phyloP scores from a whole-genome alignment of 2,329 filamentous ascomycete genomes.

The Epichloe baconii region DNA sequence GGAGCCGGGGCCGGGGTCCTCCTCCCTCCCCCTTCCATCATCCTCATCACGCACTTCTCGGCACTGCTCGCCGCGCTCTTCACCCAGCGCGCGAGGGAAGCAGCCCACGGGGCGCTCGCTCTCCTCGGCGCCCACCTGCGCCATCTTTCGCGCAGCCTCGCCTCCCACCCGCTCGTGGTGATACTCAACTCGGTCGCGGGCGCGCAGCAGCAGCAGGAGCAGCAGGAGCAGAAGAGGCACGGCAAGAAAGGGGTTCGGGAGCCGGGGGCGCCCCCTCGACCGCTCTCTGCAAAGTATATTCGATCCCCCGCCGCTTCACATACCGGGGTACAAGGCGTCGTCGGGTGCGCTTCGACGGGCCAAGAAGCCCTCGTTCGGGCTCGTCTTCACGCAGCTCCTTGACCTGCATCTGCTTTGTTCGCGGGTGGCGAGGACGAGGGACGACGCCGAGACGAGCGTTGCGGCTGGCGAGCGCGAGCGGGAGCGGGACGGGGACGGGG shows the following conservation, averaged over 20 bases:
- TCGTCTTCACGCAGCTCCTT: slow-evolving; percentile 40
- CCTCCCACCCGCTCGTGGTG: slow-evolving; percentile 34
- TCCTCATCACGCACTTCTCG: slow-evolving; percentile 43
- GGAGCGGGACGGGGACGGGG: too few species aligned
- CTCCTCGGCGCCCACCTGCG: slow-evolving; percentile 34
- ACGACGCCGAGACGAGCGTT: background rate
- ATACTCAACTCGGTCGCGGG: slow-evolving; percentile 34
- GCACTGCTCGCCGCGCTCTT: slow-evolving; percentile 39
- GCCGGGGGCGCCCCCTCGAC: slow-evolving; percentile 15
- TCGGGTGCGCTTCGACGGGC: slow-evolving; percentile 11
- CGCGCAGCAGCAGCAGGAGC: too few species aligned
- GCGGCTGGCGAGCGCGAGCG: too few species aligned
- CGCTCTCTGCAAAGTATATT: slow-evolving; percentile 39
- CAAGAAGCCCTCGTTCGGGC: slow-evolving; percentile 39
- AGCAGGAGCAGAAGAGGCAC: too few species aligned
- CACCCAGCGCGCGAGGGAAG: slow-evolving; percentile 29
- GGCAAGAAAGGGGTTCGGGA: background rate
- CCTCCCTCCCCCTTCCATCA: slow-evolving; percentile 15
- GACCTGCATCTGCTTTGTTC: slow-evolving; percentile 42
- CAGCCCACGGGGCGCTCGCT: slow-evolving; percentile 35
- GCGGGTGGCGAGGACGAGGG: slow-evolving; percentile 24
- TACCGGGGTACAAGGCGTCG: slow-evolving; percentile 9
- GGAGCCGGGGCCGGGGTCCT: too few species aligned
- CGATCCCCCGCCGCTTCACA: slow-evolving; percentile 20
- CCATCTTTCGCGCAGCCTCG: slow-evolving; percentile 27